Base-by-base conservation (phyloP, 305 asterid genomes). In the Fraxinus angustifolia region DNA sequence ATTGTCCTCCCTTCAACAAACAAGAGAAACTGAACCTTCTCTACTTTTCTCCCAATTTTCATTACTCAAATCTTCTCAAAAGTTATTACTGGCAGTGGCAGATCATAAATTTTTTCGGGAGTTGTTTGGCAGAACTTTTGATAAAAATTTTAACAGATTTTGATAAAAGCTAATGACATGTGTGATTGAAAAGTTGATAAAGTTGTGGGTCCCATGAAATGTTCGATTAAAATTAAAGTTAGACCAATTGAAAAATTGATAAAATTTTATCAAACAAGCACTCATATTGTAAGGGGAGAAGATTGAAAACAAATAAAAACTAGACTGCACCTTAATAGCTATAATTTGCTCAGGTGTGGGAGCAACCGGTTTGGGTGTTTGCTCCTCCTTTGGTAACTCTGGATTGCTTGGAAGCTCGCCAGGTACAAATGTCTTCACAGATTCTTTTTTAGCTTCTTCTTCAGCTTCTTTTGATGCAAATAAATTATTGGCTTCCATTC, bases 341-440 rank as follows among this genome's bases (percentile, higher is more conserved):
- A 91, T 90, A 84, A 93, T 94, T 88, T 96, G 99, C 91, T 96
- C 94, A 0, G 97, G 97, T 78, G 99, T 96, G 45, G 98, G 99
- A 77, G 92, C 98, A 87, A 45, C 82, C 67, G 97, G 90, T 83
- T 94, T 92, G 81, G 92, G 86, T 23, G 93, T 38, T 86, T 89
- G 91, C 74, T 90, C 94, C 87, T 91, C 97, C 90, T 87, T 90
- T 45, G 90, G 83, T 50, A 68, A 86, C 86, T 94, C 97, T 53
- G 88, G 85, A 74, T 83, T 74, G 76, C 62, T 87, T 53, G 90
- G 89, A 85, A 92, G 83, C 87, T 96, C 99, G 76, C 86, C 90
- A 62, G 97, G 92, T 75, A 92, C 97, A 87, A 87, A 81, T 60
- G 97, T 88, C 90, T 94, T 94, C 50, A 84, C 95, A 65, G 98